A percentile compares a stretch with the other conserved stretches of the same genome.
These are phyloP conservation scores for Cyclotella kingstonii DNA, from an alignment of 108 stramenopile species.

Conservation along the genomic window DNA sequence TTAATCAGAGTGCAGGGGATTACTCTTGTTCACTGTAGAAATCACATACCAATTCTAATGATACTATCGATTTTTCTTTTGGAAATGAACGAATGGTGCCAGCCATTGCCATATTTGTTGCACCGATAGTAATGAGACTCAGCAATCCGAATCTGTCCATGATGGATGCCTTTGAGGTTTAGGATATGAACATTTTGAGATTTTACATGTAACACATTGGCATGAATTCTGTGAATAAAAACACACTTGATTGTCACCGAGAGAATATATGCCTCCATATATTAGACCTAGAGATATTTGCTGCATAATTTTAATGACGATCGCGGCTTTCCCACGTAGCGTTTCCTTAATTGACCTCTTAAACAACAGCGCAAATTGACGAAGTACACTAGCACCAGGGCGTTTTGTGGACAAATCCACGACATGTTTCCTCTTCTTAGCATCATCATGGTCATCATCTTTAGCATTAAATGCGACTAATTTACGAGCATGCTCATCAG, in stretches of 20 bases:
- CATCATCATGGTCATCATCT: slow-evolving; percentile 4
- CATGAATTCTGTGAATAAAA: no score
- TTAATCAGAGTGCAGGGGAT: neutral
- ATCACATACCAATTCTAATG: slow-evolving; percentile 52
- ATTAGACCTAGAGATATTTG: slow-evolving; percentile 79
- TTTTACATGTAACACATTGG: no score
- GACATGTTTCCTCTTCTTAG: slow-evolving; percentile 49
- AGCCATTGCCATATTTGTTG: slow-evolving; percentile 85
- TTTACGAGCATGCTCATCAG: slow-evolving; percentile 37
- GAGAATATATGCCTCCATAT: slow-evolving; percentile 81
- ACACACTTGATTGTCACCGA: slow-evolving; percentile 67
- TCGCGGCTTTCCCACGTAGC: slow-evolving; percentile 66
- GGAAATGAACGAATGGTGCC: slow-evolving; percentile 81
- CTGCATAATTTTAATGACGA: slow-evolving; percentile 76
- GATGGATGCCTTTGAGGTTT: slow-evolving; percentile 78
- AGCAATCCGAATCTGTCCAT: slow-evolving; percentile 85
- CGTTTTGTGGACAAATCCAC: slow-evolving; percentile 34
- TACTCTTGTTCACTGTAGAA: neutral
- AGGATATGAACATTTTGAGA: no score
- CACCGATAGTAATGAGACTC: slow-evolving; percentile 80
- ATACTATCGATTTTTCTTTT: slow-evolving; percentile 83
- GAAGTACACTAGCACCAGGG: slow-evolving; percentile 59
- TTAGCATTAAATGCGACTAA: slow-evolving; percentile 25
- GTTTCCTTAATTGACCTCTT: slow-evolving; percentile 62
- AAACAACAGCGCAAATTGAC: slow-evolving; percentile 70